A percentile compares a stretch with the other conserved stretches of the same genome.
Conservation (phyloP, 2,329 filamentous ascomycete genomes). For the Cryphonectria nitschkei region DNA sequence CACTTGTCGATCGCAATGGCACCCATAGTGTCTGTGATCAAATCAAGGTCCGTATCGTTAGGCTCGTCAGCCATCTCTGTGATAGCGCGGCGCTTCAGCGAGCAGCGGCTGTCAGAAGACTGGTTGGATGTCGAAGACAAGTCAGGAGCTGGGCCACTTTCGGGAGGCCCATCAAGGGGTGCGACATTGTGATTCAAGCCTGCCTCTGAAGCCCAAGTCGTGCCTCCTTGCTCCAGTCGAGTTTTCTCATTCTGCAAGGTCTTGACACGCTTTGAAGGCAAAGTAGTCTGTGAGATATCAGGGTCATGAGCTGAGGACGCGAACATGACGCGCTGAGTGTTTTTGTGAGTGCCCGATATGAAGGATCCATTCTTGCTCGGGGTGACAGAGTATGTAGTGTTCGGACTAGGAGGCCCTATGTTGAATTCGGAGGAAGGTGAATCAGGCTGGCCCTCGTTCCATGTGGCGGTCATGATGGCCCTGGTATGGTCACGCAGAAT, state of each 20-base stretch:
- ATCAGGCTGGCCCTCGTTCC: conserved; percentile 66
- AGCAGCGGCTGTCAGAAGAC: not conserved
- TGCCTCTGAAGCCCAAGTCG: conserved; percentile 3
- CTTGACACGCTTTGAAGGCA: conserved; percentile 25
- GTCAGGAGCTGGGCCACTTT: not conserved
- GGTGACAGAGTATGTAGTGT: conserved; percentile 8
- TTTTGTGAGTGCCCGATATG: conserved; percentile 5
- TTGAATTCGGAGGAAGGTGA: conserved; percentile 46
- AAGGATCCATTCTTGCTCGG: conserved; percentile 23
- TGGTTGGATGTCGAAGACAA: not conserved
- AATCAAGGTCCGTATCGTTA: conserved; percentile 49
- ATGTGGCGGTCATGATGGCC: conserved; percentile 60
- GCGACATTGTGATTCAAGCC: not conserved
- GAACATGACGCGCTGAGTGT: not conserved
- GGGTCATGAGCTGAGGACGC: not conserved
- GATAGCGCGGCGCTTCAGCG: conserved; percentile 12
- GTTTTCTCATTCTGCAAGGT: conserved; percentile 10
- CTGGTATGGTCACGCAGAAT: conserved; percentile 53
- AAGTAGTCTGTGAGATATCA: not conserved
- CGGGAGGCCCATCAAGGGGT: not conserved
- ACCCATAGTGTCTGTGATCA: conserved; percentile 89
- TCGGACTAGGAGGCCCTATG: not conserved
- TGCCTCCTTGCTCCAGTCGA: not conserved
- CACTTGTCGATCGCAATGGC: conserved; percentile 88
- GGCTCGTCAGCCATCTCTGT: conserved; percentile 26